phyloP scores from a whole-genome alignment of 169 alveolate species.

The Plasmodium relictum region DNA sequence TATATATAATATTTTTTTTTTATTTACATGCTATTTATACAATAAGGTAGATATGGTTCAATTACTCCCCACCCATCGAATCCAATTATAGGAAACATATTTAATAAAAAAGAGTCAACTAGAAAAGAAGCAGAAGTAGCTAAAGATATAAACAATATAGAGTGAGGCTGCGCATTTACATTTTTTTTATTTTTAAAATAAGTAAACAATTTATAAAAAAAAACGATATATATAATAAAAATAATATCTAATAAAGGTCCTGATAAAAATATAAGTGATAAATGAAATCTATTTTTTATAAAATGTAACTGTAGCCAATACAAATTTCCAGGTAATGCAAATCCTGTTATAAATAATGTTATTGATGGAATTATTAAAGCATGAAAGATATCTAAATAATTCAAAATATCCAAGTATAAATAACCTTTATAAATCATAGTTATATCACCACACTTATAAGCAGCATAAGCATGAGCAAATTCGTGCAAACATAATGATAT shows the following conservation, averaged over 20 bases:
- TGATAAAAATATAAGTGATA: slow-evolving; percentile 63
- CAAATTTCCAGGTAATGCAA: slow-evolving; percentile 74
- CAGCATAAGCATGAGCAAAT: slow-evolving; percentile 71
- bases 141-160: slow-evolving; percentile 55
- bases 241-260: slow-evolving; percentile 70
- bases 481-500: slow-evolving; percentile 74
- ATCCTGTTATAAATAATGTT: slow-evolving; percentile 60
- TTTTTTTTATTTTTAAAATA: slow-evolving; percentile 49
- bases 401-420: slow-evolving; percentile 62
- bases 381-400: slow-evolving; percentile 67
- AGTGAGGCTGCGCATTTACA: slow-evolving; percentile 39
- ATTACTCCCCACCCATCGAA: slow-evolving; percentile 75
- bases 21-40: slow-evolving; percentile 45
- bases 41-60: slow-evolving; percentile 74
- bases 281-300: slow-evolving; percentile 69
- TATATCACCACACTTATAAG: slow-evolving; percentile 66
- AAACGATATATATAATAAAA: slow-evolving; percentile 42
- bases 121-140: slow-evolving; percentile 70
- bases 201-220: slow-evolving; percentile 51
- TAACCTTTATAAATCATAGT: slow-evolving; percentile 74
- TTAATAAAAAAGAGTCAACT: slow-evolving; percentile 69
- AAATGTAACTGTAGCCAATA: slow-evolving; percentile 73
- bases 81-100: slow-evolving; percentile 65
- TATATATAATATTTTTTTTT: neutral
- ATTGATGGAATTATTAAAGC: slow-evolving; percentile 44